A percentile compares a stretch with the other conserved stretches of the same genome.
Evolutionary conservation across 1,284 basidiomycete species (phyloP).

Genomic region (Rugosomyces carneus): DNA sequence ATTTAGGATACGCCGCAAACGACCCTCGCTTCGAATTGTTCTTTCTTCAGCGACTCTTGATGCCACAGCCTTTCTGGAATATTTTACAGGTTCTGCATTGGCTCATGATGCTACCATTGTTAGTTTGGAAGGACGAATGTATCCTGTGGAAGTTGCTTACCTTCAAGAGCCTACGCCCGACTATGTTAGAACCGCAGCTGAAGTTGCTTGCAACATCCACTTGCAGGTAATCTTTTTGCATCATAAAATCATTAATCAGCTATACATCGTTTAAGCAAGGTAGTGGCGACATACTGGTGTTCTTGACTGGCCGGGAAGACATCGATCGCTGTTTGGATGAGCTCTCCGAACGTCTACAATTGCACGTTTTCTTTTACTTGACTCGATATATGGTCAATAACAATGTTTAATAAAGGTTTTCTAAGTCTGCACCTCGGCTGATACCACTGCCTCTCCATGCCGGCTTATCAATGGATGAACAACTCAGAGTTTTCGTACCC

Average conservation of each 20-base stretch:
- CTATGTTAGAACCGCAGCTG: slow-evolving; percentile 80
- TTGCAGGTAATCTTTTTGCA: slow-evolving; percentile 49
- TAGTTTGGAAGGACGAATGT: slow-evolving; percentile 90
- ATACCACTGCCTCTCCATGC: slow-evolving; percentile 96
- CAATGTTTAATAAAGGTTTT: slow-evolving; percentile 51
- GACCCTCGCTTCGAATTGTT: slow-evolving; percentile 84
- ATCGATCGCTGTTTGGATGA: slow-evolving; percentile 86
- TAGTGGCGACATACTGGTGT: slow-evolving; percentile 88
- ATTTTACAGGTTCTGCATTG: slow-evolving; percentile 62
- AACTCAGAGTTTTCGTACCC: slow-evolving; percentile 96
- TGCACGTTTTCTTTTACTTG: slow-evolving; percentile 20
- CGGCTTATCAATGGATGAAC: slow-evolving; percentile 94
- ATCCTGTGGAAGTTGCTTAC: slow-evolving; percentile 83
- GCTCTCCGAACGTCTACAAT: slow-evolving; percentile 62
- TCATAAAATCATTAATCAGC: not conserved
- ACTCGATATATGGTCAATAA: not conserved
- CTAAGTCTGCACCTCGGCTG: slow-evolving; percentile 54
- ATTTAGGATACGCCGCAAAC: slow-evolving; percentile 77
- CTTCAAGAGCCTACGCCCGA: slow-evolving; percentile 69
- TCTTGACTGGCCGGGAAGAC: slow-evolving; percentile 95
- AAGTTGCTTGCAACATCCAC: slow-evolving; percentile 85
- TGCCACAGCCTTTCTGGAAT: slow-evolving; percentile 82
- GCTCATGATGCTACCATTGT: slow-evolving; percentile 67
- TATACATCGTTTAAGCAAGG: slow-evolving; percentile 40
- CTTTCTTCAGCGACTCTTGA: slow-evolving; percentile 96